Evolutionary conservation across 108 stramenopile genomes (phyloP).

Genomic region (Conticribra weissflogii): DNA sequence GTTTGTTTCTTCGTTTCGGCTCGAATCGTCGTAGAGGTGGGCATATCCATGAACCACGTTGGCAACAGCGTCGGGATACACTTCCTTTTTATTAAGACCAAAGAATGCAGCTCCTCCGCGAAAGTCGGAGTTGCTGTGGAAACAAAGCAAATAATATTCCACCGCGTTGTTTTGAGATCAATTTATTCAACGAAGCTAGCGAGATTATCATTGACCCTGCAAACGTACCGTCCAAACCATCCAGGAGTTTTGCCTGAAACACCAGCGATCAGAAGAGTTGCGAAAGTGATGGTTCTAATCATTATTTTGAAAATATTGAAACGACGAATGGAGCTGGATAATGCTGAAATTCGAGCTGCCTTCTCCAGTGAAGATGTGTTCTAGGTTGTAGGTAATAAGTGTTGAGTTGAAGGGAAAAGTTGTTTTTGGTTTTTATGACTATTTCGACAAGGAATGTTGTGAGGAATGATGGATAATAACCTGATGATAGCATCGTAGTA

Average conservation of each 20-base stretch:
- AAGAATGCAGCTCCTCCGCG: conserved; percentile 6
- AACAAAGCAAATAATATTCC: background rate
- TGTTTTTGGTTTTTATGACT: too few species aligned
- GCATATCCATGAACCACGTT: conserved; percentile 32
- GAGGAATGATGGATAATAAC: too few species aligned
- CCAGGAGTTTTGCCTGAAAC: conserved; percentile 1
- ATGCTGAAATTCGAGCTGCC: background rate
- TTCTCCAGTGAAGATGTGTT: too few species aligned
- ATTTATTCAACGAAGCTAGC: too few species aligned
- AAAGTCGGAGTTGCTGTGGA: background rate
- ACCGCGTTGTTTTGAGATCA: background rate
- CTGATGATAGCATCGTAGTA: too few species aligned
- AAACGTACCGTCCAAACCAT: conserved; percentile 19
- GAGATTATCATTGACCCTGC: too few species aligned
- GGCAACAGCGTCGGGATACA: conserved; percentile 31
- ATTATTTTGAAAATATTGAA: background rate
- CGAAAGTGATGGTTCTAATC: conserved; percentile 8
- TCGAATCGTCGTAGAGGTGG: conserved; percentile 6
- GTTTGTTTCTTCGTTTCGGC: background rate
- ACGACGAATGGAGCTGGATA: background rate
- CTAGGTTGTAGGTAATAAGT: too few species aligned
- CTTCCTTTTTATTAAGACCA: background rate
- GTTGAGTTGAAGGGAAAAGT: too few species aligned
- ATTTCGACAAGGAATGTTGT: too few species aligned
- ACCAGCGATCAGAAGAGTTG: conserved; percentile 3